Evolutionary conservation across 2,329 filamentous ascomycete species (phyloP).

Genomic region (Fusarium humuli): DNA sequence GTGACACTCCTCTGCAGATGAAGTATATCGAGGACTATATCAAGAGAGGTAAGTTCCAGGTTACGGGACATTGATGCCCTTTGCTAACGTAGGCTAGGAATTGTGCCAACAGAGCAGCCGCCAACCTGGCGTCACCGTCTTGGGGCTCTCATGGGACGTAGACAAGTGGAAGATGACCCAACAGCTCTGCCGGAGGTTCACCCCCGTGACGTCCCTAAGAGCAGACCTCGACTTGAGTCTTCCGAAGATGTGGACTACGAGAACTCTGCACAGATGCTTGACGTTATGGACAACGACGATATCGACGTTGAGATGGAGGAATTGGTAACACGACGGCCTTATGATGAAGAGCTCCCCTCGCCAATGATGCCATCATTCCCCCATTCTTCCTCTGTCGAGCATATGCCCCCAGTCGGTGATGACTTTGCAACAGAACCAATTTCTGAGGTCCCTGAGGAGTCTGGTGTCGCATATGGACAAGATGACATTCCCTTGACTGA

Average conservation of each 20-base stretch:
- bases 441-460: neutral
- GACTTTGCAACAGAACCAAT: neutral
- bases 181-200: conserved; percentile 36
- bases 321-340: neutral
- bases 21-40: conserved; percentile 40
- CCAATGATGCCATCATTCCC: conserved; percentile 5
- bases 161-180: conserved; percentile 13
- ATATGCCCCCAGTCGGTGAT: neutral
- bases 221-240: conserved; percentile 14
- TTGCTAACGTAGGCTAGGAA: conserved; percentile 21
- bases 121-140: conserved; percentile 28
- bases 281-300: neutral
- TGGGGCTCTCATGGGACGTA: conserved; percentile 11
- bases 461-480: neutral
- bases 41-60: conserved; percentile 34
- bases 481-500: neutral
- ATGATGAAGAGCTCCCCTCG: neutral
- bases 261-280: neutral
- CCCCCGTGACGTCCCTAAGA: conserved; percentile 35
- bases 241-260: neutral
- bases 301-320: conserved; percentile 19
- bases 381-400: neutral
- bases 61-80: neutral
- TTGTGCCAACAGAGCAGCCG: conserved; percentile 16
- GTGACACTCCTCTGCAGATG: conserved; percentile 48